Evolutionary conservation across 768 basidiomycete species (phyloP), one percentile per base, ranked within the genome.

Genomic region (Suillus variegatus): DNA sequence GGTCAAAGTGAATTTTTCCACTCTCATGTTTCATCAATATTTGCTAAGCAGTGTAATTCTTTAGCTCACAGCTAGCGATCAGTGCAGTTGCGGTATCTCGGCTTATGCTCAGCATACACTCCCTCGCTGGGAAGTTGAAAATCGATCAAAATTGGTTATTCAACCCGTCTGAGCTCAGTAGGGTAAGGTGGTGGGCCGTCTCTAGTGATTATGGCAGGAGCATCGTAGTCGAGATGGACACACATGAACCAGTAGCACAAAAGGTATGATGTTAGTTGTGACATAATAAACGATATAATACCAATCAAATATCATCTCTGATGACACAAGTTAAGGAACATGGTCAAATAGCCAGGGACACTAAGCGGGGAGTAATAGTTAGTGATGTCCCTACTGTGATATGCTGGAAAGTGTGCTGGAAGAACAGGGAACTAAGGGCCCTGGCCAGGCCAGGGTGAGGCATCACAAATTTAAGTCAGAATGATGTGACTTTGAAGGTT

Each of bases 141-240:
- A 55, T 46, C n/a, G 47, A 58, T 52, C 62, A 55, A 22, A 13
- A 41, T 35, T 69, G 67, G 67, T 25, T 68, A 8, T 61, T 69
- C 44, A 68, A 67, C 56, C 57, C 68, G 18, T 46, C 66, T 25
- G 67, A 69, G 64, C 67, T 69, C 8, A 56, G 54, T 40, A 65
- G 68, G 25, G 58, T 68, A 8, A 49, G 32, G 18, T 68, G 63
- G 68, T 41, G 52, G 18, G 40, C 36, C 13, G 51, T 43, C 20
- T 28, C 47, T 35, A 63, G 60, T n/a, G 13, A 22, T 32, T 13
- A 61, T 44, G 61, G 49, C 6, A 46, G 44, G 14, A 61, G 65
- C 16, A 61, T 69, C 12, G 16, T 69, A 9, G 52, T 69, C 25
- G 67, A 67, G 36, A 52, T 65, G 47, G 67, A 68, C 38, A 57